Conservation (phyloP, 2,329 filamentous ascomycete genomes). For the Reticulascus tulasneorum region DNA sequence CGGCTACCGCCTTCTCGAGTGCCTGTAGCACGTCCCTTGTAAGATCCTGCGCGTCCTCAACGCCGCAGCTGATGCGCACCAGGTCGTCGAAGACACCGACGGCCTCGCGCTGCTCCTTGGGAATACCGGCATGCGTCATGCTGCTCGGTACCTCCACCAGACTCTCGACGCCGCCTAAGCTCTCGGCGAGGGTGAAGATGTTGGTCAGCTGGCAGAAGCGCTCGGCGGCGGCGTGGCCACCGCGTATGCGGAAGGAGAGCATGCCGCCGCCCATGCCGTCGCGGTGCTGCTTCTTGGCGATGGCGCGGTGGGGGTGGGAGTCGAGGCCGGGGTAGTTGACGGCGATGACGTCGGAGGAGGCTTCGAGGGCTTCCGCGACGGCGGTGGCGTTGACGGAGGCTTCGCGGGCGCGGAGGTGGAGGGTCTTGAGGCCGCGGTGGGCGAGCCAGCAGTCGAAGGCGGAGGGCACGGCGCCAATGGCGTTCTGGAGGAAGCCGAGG, state of each 20-base stretch:
- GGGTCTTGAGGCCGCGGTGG: slow-evolving; percentile 92
- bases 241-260: slow-evolving; percentile 91
- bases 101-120: slow-evolving; percentile 81
- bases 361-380: slow-evolving; percentile 73
- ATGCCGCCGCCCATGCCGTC: slow-evolving; percentile 94
- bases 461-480: slow-evolving; percentile 90
- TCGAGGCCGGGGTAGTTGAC: slow-evolving; percentile 95
- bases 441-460: slow-evolving; percentile 98
- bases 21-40: slow-evolving; percentile 78
- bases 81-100: slow-evolving; percentile 95
- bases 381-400: slow-evolving; percentile 76
- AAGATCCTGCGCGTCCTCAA: slow-evolving; percentile 86
- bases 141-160: slow-evolving; percentile 87
- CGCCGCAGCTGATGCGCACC: slow-evolving; percentile 86
- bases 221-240: slow-evolving; percentile 80
- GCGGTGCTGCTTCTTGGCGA: slow-evolving; percentile 88
- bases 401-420: slow-evolving; percentile 87
- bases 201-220: slow-evolving; percentile 86
- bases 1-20: slow-evolving; percentile 65
- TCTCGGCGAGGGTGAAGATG: slow-evolving; percentile 92
- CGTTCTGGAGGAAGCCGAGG: slow-evolving; percentile 91
- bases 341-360: slow-evolving; percentile 74
- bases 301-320: slow-evolving; percentile 79
- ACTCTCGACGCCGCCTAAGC: slow-evolving; percentile 85
- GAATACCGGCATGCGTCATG: slow-evolving; percentile 98